Evolutionary conservation across 2,329 filamentous ascomycete species (phyloP), one percentile per base, ranked within the genome.

Genomic region (Neobulgaria alba): DNA sequence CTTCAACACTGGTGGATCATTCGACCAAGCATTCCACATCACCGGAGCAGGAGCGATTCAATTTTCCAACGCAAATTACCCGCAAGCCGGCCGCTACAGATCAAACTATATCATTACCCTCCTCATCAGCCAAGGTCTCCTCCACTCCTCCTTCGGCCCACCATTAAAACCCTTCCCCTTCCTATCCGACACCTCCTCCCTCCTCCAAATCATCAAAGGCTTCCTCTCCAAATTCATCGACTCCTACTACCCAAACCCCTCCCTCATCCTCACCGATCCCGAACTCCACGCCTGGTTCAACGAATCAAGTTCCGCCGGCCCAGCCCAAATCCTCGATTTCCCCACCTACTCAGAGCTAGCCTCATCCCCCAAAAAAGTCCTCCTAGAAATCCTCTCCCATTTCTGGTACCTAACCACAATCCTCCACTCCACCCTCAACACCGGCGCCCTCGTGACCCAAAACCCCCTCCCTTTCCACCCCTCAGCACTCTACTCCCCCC

Each of bases 201-300:
- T 72, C 35, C 47, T 60, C 33, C 49, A 55, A 33, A 59, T 57
- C 3, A 65, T 65, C 34, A 52, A 53, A 3, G 39, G 42, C 0
- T 71, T 71, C 51, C 61, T 68, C 47, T 51, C 48, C 8, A 41
- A 58, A 2, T 67, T 68, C 42, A 57, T 71, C n/a, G 51, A 64
- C 29, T 63, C 67, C 0, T 71, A 68, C 54, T 72, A 72, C 53
- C 3, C 42, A 2, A 49, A 47, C 19, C 56, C 64, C 34, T 36
- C 38, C 1, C 54, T 52, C 5, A 46, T 71, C 8, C 37, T 40
- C 1, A 38, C 41, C 3, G 69, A 72, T 47, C 16, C 33, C 0
- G 68, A 72, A 43, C 50, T 72, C 1, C 61, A 66, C 40, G 56
- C 56, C n/a, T 72, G 67, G 67, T 57, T 67, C 19, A 33, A 37